Evolutionary conservation across 306 rosid species (phyloP).

Genomic region (Mimosa bimucronata): DNA sequence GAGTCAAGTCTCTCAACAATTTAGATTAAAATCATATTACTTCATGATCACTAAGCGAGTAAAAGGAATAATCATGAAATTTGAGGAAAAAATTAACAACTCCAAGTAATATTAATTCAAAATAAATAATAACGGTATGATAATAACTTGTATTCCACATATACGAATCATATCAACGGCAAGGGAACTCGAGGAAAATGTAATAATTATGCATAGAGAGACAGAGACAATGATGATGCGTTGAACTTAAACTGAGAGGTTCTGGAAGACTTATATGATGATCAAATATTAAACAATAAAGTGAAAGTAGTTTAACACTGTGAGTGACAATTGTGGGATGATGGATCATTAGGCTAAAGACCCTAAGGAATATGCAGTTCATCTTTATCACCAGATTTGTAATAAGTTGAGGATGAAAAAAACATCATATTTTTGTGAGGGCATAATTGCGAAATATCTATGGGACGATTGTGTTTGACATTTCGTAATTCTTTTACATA

Average conservation of each 20-base stretch:
- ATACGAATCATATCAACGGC: conserved; percentile 6
- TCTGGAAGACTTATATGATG: conserved; percentile 35
- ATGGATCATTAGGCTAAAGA: conserved; percentile 41
- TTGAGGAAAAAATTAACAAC: not conserved
- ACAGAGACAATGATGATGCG: conserved; percentile 38
- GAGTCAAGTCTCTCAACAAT: not conserved
- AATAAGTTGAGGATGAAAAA: conserved; percentile 16
- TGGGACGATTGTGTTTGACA: conserved; percentile 46
- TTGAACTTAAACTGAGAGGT: conserved; percentile 43
- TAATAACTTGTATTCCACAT: conserved; percentile 4
- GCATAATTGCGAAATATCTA: conserved; percentile 47
- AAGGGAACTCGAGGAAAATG: conserved; percentile 23
- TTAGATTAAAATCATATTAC: not conserved
- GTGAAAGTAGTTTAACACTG: conserved; percentile 23
- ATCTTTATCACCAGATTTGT: not conserved
- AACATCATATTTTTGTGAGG: not conserved
- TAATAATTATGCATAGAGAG: conserved; percentile 39
- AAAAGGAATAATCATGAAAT: not conserved
- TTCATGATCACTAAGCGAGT: not conserved
- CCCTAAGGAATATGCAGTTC: not conserved
- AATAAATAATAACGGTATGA: not conserved
- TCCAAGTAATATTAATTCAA: not conserved
- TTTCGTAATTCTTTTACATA: conserved; percentile 30
- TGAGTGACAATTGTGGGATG: conserved; percentile 49
- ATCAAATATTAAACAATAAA: conserved; percentile 17